These are phyloP conservation scores for Komagataella pseudopastoris DNA, from an alignment of 805 yeast genomes.

Conservation along the genomic window DNA sequence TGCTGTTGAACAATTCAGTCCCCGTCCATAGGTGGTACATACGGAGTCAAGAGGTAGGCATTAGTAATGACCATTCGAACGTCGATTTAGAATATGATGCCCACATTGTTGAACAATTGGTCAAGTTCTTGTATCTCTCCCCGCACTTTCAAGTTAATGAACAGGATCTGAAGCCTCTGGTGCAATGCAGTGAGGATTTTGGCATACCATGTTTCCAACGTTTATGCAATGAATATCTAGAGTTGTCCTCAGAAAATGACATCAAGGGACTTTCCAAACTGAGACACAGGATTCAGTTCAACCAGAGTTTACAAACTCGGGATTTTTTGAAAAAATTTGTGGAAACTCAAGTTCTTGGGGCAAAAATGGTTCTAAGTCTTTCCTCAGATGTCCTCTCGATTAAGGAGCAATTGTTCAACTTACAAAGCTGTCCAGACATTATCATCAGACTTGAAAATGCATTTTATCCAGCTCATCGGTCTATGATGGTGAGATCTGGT, in stretches of 20 bases:
- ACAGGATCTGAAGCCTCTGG: not conserved
- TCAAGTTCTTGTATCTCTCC: not conserved
- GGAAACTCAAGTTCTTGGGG: not conserved
- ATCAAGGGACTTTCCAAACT: constrained; percentile 12
- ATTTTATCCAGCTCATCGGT: constrained; percentile 51
- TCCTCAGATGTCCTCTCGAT: constrained; percentile 5
- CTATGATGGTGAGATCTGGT: constrained; percentile 45
- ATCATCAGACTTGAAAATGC: constrained; percentile 21
- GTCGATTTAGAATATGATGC: not conserved
- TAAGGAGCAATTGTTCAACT: constrained; percentile 14
- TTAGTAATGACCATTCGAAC: not conserved
- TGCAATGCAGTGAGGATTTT: not conserved
- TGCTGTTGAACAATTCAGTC: constrained; percentile 9
- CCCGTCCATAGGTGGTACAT: constrained; percentile 20
- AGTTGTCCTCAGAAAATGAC: not conserved
- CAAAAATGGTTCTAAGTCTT: not conserved
- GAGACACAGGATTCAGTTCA: constrained; percentile 19
- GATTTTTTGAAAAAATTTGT: constrained; percentile 19
- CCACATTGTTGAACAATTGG: not conserved
- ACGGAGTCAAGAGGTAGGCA: not conserved
- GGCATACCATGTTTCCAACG: not conserved
- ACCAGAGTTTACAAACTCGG: constrained; percentile 22
- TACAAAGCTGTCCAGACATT: constrained; percentile 29
- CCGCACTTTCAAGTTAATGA: not conserved
- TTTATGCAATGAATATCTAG: not conserved